Evolutionary conservation across 305 asterid species (phyloP).

Genomic region (Coffea humblotiana): DNA sequence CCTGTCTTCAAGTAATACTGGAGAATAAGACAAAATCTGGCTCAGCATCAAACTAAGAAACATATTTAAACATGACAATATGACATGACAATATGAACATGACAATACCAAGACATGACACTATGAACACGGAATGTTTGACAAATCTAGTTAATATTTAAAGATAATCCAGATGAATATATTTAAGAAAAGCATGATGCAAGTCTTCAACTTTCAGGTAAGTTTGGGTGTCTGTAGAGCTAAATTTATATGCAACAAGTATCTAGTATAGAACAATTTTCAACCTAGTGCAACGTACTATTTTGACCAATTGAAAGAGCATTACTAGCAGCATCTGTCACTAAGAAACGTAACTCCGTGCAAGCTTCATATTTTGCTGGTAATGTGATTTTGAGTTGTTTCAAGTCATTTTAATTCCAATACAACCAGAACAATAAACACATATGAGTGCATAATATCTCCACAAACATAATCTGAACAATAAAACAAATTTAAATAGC

Average conservation of each 20-base stretch:
- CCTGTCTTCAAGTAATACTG: slow-evolving; percentile 97
- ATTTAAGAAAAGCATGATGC: not conserved
- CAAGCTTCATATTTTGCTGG: not conserved
- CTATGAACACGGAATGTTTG: not conserved
- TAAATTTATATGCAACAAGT: not conserved
- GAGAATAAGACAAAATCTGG: slow-evolving; percentile 20
- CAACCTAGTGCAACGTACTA: not conserved
- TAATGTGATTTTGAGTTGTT: not conserved
- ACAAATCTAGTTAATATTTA: not conserved
- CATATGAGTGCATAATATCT: not conserved
- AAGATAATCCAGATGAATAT: not conserved
- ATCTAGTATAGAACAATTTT: not conserved
- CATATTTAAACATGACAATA: no score
- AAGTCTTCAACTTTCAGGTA: not conserved
- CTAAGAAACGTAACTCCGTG: not conserved
- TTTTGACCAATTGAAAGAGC: not conserved
- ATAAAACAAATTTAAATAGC: not conserved
- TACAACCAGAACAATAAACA: not conserved
- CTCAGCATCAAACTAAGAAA: slow-evolving; percentile 15
- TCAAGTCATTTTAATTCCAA: not conserved
- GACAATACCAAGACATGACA: not conserved
- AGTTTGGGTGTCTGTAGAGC: not conserved
- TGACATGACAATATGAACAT: no score
- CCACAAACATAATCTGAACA: not conserved
- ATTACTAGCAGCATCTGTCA: not conserved